Evolutionary conservation across 2,329 filamentous ascomycete species (phyloP).

Genomic region (Acephala macrosclerotiorum): DNA sequence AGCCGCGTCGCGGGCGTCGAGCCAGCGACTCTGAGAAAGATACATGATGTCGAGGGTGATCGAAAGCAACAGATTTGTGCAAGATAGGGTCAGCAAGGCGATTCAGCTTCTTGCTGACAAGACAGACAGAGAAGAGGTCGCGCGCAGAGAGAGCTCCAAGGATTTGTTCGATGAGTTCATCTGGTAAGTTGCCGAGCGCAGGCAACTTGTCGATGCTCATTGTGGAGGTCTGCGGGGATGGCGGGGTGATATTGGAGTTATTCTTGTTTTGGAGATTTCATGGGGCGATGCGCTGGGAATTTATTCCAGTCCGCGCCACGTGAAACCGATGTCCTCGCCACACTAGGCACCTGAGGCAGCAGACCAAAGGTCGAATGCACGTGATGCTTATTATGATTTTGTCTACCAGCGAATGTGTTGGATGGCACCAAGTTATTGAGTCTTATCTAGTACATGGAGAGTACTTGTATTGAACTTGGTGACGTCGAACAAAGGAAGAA

Average conservation of each 20-base stretch:
- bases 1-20: constrained; percentile 55
- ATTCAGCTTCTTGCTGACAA: constrained; percentile 52
- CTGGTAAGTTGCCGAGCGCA: constrained; percentile 43
- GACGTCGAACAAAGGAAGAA: not conserved
- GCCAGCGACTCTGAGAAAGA: constrained; percentile 56
- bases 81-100: constrained; percentile 54
- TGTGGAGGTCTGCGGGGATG: constrained; percentile 1
- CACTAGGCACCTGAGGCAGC: not conserved
- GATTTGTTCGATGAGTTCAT: constrained; percentile 50
- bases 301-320: not conserved
- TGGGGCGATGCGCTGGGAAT: not conserved
- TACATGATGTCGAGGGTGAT: constrained; percentile 55
- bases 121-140: constrained; percentile 53
- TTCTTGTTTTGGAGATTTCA: not conserved
- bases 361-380: not conserved
- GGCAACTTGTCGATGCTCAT: constrained; percentile 10
- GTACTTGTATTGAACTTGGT: not conserved
- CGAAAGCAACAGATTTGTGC: constrained; percentile 55
- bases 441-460: not conserved
- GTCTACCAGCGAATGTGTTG: too few species aligned
- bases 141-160: constrained; percentile 48
- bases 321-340: not conserved
- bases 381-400: too few species aligned
- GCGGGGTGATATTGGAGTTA: constrained; percentile 1
- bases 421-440: too few species aligned